These are phyloP conservation scores for Pistacia atlantica DNA, from an alignment of 345 rosid species.

Conservation along the genomic window DNA sequence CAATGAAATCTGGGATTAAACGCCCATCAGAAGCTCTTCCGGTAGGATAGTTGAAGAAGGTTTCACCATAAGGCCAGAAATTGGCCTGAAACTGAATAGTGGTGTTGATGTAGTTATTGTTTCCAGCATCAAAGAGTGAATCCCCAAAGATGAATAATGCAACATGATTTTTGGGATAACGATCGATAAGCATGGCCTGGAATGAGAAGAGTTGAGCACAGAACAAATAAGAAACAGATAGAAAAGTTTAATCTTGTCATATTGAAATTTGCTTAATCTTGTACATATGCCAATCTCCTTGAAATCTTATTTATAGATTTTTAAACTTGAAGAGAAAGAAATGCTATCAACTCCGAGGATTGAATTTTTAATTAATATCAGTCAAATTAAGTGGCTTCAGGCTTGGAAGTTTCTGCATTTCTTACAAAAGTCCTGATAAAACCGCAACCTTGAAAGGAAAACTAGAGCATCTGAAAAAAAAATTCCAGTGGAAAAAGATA, in stretches of 20 bases:
- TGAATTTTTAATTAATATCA: not conserved
- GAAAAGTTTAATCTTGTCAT: conserved; percentile 9
- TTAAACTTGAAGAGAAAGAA: not conserved
- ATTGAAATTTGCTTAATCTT: not conserved
- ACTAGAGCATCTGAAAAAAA: not conserved
- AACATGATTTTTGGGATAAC: conserved; percentile 23
- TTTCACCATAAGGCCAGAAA: conserved; percentile 44
- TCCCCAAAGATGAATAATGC: conserved; percentile 51
- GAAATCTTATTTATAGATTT: not conserved
- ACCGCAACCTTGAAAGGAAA: not conserved
- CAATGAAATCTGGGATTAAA: conserved; percentile 47
- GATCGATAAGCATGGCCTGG: not conserved
- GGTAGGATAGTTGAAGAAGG: conserved; percentile 42
- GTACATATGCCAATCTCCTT: not conserved
- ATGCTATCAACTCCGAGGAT: not conserved
- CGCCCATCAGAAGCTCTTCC: conserved; percentile 49
- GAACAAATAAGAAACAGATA: conserved; percentile 11
- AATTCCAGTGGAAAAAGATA: not conserved
- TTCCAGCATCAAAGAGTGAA: conserved; percentile 49
- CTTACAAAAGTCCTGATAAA: too few species aligned
- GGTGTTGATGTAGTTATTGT: conserved; percentile 44
- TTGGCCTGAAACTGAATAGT: conserved; percentile 28
- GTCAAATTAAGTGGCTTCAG: conserved; percentile 2
- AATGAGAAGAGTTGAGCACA: conserved; percentile 8
- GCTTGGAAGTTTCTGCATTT: not conserved